These are phyloP conservation scores for Vachellia pachyceras DNA, from an alignment of 306 rosid genomes.

Conservation along the genomic window DNA sequence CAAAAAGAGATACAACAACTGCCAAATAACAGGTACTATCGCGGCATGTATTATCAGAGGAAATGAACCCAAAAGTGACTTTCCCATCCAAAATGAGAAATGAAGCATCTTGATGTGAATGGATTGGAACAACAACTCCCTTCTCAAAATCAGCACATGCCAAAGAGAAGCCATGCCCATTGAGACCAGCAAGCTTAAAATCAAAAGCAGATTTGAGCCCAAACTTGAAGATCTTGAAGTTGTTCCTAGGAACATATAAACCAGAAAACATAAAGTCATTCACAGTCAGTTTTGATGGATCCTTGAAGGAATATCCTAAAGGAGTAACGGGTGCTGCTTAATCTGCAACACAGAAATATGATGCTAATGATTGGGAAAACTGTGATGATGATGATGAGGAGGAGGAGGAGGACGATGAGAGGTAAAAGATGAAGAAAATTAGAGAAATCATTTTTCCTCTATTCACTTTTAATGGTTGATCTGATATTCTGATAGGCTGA, in stretches of 20 bases:
- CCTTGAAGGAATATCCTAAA: background rate
- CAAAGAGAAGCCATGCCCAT: background rate
- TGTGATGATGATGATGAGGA: too few species aligned
- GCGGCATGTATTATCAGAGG: background rate
- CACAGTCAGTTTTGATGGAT: background rate
- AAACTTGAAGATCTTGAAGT: background rate
- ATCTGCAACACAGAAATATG: slow-evolving; percentile 87
- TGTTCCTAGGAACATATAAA: background rate
- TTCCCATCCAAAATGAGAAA: background rate
- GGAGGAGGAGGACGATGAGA: slow-evolving; percentile 46
- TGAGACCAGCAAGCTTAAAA: background rate
- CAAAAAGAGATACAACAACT: too few species aligned
- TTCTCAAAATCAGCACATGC: background rate
- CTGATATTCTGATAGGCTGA: too few species aligned
- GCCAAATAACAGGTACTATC: too few species aligned
- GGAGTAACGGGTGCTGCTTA: slow-evolving; percentile 35
- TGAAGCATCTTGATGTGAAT: background rate
- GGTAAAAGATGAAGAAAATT: slow-evolving; percentile 42
- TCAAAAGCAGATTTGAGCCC: background rate
- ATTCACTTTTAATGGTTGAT: too few species aligned
- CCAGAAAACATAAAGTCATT: background rate
- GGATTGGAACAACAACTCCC: background rate
- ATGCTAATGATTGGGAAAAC: slow-evolving; percentile 51
- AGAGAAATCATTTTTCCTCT: slow-evolving; percentile 46
- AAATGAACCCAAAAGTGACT: background rate